Conservation (phyloP, 495 filamentous ascomycete species). For the Hypoxylon rickii region DNA sequence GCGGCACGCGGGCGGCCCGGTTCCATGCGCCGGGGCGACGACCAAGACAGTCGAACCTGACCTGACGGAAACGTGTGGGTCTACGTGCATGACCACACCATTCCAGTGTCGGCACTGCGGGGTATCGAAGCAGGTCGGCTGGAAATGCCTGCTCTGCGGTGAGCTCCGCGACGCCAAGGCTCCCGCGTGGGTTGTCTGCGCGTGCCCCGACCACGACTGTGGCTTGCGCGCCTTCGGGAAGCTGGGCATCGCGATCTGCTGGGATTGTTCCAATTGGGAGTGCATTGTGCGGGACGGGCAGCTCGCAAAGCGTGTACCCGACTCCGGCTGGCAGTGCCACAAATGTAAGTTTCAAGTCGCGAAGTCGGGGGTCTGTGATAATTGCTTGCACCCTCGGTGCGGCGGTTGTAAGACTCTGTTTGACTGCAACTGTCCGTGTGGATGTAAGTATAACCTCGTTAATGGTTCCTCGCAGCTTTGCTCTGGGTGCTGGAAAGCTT, state of each 20-base stretch:
- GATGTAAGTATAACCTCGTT: conserved; percentile 4
- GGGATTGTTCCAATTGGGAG: not conserved
- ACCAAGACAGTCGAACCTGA: not conserved
- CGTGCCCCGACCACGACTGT: conserved; percentile 7
- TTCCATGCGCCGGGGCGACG: not conserved
- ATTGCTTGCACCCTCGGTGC: conserved; percentile 12
- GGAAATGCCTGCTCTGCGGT: conserved; percentile 9
- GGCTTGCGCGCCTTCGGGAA: not conserved
- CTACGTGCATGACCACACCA: conserved; percentile 10
- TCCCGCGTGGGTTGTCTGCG: conserved; percentile 4
- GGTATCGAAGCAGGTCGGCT: conserved; percentile 16
- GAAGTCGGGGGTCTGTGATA: conserved; percentile 3
- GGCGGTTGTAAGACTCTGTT: conserved; percentile 16
- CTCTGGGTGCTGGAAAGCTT: too few species aligned
- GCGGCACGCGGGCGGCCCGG: not conserved
- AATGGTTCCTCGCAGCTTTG: too few species aligned
- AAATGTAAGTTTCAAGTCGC: not conserved
- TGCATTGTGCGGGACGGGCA: not conserved
- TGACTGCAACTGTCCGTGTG: conserved; percentile 9
- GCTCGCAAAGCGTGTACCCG: not conserved
- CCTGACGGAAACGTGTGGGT: conserved; percentile 19
- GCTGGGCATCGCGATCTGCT: not conserved
- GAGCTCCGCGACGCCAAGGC: not conserved
- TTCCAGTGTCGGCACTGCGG: conserved; percentile 18
- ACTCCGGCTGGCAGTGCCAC: conserved; percentile 20